phyloP scores from a whole-genome alignment of 2,329 filamentous ascomycete genomes.

The Graphilbum ipis-grandicollis region DNA sequence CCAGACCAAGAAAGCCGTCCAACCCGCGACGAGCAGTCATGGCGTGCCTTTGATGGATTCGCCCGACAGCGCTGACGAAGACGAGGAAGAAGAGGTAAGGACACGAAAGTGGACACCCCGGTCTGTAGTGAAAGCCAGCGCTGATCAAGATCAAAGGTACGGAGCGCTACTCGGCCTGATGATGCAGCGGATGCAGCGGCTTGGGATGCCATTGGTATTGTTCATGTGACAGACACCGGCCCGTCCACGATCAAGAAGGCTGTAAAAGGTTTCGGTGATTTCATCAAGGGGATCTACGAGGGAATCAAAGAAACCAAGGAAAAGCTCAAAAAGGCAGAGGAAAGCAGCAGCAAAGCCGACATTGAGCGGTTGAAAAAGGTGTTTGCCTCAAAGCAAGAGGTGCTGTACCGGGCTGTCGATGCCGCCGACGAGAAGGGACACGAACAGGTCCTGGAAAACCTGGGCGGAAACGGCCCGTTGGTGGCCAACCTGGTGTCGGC shows the following conservation, averaged over 20 bases:
- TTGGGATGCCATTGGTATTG: slow-evolving; percentile 35
- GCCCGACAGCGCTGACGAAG: slow-evolving; percentile 5
- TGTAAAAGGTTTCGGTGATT: slow-evolving; percentile 33
- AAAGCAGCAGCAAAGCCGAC: slow-evolving; percentile 17
- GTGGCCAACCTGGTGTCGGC: slow-evolving; percentile 35
- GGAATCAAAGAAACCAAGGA: slow-evolving; percentile 30
- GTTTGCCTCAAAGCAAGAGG: slow-evolving; percentile 26
- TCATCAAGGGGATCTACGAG: slow-evolving; percentile 28
- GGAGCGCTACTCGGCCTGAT: slow-evolving; percentile 23
- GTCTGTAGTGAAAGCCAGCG: too few species aligned
- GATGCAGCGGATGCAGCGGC: slow-evolving; percentile 28
- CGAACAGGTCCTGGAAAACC: slow-evolving; percentile 35
- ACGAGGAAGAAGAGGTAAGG: slow-evolving; percentile 6
- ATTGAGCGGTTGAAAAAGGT: slow-evolving; percentile 21
- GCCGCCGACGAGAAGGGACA: slow-evolving; percentile 37
- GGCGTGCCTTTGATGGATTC: slow-evolving; percentile 5
- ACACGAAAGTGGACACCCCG: too few species aligned
- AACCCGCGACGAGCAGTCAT: neutral
- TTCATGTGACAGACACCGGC: slow-evolving; percentile 24
- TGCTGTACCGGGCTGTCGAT: slow-evolving; percentile 33
- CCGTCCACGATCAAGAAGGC: slow-evolving; percentile 22
- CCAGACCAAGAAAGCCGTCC: slow-evolving; percentile 1
- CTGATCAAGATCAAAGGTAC: slow-evolving; percentile 13
- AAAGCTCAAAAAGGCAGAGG: slow-evolving; percentile 24
- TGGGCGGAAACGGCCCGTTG: slow-evolving; percentile 39